Evolutionary conservation across 768 basidiomycete species (phyloP).

Genomic region (Phylloporus rhodoxanthus): DNA sequence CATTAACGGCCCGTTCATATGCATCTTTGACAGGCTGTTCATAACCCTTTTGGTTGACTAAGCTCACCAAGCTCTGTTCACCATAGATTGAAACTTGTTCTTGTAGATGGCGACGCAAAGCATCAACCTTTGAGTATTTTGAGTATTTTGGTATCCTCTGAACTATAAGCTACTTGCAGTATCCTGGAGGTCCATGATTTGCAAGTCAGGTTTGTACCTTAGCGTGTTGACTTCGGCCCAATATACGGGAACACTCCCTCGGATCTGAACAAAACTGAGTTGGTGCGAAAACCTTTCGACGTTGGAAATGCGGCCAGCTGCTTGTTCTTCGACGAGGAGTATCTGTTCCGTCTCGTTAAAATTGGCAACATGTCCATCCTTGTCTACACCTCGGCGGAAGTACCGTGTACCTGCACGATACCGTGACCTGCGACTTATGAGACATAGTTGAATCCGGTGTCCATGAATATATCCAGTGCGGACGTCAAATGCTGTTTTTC

Average conservation of each 20-base stretch:
- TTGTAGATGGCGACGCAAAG: constrained; percentile 66
- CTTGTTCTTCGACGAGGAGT: constrained; percentile 63
- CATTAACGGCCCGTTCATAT: constrained; percentile 71
- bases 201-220: constrained; percentile 92
- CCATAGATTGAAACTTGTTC: constrained; percentile 74
- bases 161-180: constrained; percentile 50
- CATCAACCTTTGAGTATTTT: constrained; percentile 48
- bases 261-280: constrained; percentile 86
- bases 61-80: constrained; percentile 73
- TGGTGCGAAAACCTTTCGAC: constrained; percentile 50
- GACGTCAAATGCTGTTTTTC: constrained; percentile 71
- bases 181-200: constrained; percentile 88
- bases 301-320: constrained; percentile 35
- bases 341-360: constrained; percentile 99
- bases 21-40: constrained; percentile 95
- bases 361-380: constrained; percentile 87
- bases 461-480: constrained; percentile 71
- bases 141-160: constrained; percentile 1
- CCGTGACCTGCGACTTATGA: constrained; percentile 91
- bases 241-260: constrained; percentile 90
- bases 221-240: constrained; percentile 97
- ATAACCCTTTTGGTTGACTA: constrained; percentile 90
- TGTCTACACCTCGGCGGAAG: constrained; percentile 90
- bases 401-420: constrained; percentile 95
- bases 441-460: constrained; percentile 71